Conservation (phyloP, 495 filamentous ascomycete species). For the Cudoniella acicularis region DNA sequence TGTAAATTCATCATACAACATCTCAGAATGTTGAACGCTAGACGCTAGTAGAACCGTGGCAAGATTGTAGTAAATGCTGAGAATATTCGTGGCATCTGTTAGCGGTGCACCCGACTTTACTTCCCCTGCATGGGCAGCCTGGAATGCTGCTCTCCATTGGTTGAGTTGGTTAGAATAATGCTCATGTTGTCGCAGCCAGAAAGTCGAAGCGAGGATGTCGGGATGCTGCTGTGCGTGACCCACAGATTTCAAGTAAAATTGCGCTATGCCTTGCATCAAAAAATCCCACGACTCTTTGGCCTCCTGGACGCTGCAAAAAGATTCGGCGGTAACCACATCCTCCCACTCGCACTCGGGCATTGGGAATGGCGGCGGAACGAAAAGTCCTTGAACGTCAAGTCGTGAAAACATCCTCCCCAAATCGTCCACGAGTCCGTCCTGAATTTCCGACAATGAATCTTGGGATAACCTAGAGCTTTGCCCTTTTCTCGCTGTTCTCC, state of each 20-base stretch:
- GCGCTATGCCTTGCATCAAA: conserved; percentile 23
- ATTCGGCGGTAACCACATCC: conserved; percentile 18
- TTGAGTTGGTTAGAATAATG: conserved; percentile 25
- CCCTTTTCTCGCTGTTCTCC: conserved; percentile 23
- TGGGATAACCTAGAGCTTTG: conserved; percentile 21
- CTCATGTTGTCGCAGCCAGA: conserved; percentile 24
- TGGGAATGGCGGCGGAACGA: conserved; percentile 24
- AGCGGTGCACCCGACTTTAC: conserved; percentile 10
- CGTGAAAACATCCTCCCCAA: conserved; percentile 26
- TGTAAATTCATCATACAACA: conserved; percentile 25
- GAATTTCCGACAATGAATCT: conserved; percentile 27
- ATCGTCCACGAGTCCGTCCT: conserved; percentile 26
- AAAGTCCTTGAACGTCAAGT: conserved; percentile 25
- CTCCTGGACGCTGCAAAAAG: conserved; percentile 24
- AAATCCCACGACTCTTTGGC: conserved; percentile 25
- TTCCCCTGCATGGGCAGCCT: conserved; percentile 18
- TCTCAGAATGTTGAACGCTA: conserved; percentile 22
- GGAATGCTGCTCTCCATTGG: conserved; percentile 23
- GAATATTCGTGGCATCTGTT: conserved; percentile 17
- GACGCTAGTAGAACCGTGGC: conserved; percentile 25
- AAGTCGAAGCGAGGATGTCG: conserved; percentile 14
- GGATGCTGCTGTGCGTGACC: conserved; percentile 20
- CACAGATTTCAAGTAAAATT: conserved; percentile 26
- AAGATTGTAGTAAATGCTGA: conserved; percentile 27
- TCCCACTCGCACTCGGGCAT: conserved; percentile 26